These are phyloP conservation scores for Lotmaria passim DNA, from an alignment of 208 protist species.

Conservation along the genomic window DNA sequence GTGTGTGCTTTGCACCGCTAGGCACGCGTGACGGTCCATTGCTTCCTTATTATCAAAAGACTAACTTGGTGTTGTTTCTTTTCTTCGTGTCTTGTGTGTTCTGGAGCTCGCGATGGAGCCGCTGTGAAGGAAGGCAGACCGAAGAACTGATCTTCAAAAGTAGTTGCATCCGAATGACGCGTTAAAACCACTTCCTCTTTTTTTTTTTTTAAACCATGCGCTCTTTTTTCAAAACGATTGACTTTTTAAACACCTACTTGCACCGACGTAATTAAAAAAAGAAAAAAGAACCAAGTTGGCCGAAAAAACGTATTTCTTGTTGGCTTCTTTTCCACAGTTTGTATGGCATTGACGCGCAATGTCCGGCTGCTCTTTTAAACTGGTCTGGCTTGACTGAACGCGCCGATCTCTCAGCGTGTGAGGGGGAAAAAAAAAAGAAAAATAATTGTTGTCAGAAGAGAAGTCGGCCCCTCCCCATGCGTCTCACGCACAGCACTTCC, in stretches of 20 bases:
- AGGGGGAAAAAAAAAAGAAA: too few relatives aligned
- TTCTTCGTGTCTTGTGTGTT: neutral
- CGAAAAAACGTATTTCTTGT: too few relatives aligned
- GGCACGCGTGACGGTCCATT: neutral
- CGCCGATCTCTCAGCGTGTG: too few relatives aligned
- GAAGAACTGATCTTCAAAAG: neutral
- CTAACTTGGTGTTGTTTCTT: neutral
- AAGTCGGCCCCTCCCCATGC: too few relatives aligned
- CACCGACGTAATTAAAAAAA: neutral
- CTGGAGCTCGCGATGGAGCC: neutral
- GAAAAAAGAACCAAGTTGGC: too few relatives aligned
- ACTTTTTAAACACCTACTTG: neutral
- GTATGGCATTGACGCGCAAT: too few relatives aligned
- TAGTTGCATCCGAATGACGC: neutral
- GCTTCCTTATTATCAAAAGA: slow-evolving; percentile 3
- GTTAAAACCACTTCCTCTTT: slow-evolving; percentile 5
- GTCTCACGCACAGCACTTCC: too few relatives aligned
- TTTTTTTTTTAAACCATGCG: neutral
- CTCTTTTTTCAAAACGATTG: neutral
- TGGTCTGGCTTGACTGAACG: too few relatives aligned
- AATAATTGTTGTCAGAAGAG: too few relatives aligned
- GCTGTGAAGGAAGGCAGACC: neutral
- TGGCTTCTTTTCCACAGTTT: too few relatives aligned
- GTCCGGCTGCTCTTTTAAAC: too few relatives aligned
- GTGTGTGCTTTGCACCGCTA: neutral